Conservation (phyloP, 192 early-diverging fungal species). For the Backusella luteola region DNA sequence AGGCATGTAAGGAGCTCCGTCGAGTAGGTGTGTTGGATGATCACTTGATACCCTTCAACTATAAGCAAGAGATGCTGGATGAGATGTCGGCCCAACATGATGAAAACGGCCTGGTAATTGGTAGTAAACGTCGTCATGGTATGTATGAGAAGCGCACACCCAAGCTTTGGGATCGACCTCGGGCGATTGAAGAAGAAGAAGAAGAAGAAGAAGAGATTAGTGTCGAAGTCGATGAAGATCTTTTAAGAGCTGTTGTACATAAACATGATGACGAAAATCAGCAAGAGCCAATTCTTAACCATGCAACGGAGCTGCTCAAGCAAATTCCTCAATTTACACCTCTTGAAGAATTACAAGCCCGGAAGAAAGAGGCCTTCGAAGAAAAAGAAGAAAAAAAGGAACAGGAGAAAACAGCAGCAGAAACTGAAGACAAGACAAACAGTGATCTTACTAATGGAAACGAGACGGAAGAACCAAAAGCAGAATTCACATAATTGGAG, state of each 20-base stretch:
- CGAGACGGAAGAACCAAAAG: background rate
- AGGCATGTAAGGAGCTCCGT: conserved; percentile 72
- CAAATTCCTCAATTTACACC: background rate
- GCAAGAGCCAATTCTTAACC: background rate
- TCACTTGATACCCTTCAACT: conserved; percentile 58
- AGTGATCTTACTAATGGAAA: background rate
- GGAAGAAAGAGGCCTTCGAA: background rate
- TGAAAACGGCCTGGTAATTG: conserved; percentile 28
- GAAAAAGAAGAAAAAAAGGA: background rate
- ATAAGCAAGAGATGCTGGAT: conserved; percentile 21
- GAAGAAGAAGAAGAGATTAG: conserved; percentile 8
- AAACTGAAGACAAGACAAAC: background rate
- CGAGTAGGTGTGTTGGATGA: conserved; percentile 69
- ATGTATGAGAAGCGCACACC: conserved; percentile 36
- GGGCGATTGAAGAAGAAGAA: background rate
- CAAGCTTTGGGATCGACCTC: conserved; percentile 36
- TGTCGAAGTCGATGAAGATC: conserved; percentile 11
- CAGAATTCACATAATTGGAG: background rate
- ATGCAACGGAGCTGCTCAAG: background rate
- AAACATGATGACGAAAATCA: background rate
- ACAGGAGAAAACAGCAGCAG: background rate
- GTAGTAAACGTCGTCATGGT: conserved; percentile 28
- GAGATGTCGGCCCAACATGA: conserved; percentile 20
- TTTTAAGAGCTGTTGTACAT: background rate
- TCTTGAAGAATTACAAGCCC: background rate